Evolutionary conservation across 2,329 filamentous ascomycete species (phyloP).

Genomic region (Fusarium xylarioides): DNA sequence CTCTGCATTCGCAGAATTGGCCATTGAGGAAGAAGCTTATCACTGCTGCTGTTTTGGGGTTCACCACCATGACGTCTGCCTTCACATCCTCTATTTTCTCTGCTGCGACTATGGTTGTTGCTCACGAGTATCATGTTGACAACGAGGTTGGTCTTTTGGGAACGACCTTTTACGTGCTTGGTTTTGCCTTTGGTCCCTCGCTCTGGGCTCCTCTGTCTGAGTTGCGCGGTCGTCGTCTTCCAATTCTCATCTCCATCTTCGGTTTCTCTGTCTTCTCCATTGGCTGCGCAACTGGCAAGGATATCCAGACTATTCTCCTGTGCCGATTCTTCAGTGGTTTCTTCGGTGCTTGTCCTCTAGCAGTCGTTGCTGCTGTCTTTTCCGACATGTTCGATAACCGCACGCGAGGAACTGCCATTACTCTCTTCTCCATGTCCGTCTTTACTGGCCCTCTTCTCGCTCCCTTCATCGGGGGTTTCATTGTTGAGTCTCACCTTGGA

Average conservation of each 20-base stretch:
- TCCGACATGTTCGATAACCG: slow-evolving; percentile 76
- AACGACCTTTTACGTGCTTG: slow-evolving; percentile 75
- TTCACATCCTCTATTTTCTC: slow-evolving; percentile 83
- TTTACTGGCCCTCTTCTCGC: slow-evolving; percentile 74
- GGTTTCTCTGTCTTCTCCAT: slow-evolving; percentile 76
- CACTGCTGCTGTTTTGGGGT: slow-evolving; percentile 75
- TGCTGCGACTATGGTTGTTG: slow-evolving; percentile 67
- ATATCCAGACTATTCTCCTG: slow-evolving; percentile 74
- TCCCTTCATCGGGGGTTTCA: slow-evolving; percentile 76
- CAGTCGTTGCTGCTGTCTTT: slow-evolving; percentile 76
- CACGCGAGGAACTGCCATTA: slow-evolving; percentile 62
- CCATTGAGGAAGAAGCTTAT: slow-evolving; percentile 77
- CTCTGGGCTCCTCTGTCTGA: slow-evolving; percentile 80
- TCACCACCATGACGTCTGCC: slow-evolving; percentile 74
- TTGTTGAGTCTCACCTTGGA: slow-evolving; percentile 67
- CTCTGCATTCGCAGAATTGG: slow-evolving; percentile 90
- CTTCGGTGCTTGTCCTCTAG: slow-evolving; percentile 74
- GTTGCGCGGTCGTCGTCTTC: slow-evolving; percentile 71
- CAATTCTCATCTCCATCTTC: slow-evolving; percentile 69
- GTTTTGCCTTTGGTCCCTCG: slow-evolving; percentile 75
- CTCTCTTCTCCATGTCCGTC: slow-evolving; percentile 58
- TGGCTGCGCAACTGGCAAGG: slow-evolving; percentile 70
- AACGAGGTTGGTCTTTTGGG: slow-evolving; percentile 70
- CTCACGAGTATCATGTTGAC: slow-evolving; percentile 67
- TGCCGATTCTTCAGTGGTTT: slow-evolving; percentile 79